Evolutionary conservation across 1,284 basidiomycete species (phyloP).

Genomic region (Erythrobasidium hasegawianum): DNA sequence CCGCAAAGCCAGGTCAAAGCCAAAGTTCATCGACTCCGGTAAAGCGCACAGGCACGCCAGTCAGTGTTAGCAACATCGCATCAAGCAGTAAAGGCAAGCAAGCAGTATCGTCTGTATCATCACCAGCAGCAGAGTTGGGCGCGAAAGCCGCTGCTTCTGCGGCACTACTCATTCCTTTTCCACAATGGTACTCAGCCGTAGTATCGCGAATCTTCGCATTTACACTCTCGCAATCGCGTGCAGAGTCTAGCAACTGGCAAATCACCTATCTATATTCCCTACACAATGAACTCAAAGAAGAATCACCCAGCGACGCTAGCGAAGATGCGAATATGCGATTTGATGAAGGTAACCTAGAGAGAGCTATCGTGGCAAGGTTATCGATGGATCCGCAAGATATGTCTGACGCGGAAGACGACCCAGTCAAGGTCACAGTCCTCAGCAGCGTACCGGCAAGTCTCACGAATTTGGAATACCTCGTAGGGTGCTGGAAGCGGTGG

Average conservation of each 20-base stretch:
- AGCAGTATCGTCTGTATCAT: no score
- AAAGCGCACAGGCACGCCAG: neutral
- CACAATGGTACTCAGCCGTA: conserved; percentile 40
- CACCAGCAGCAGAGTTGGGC: no score
- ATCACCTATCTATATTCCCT: conserved; percentile 80
- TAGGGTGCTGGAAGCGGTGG: conserved; percentile 83
- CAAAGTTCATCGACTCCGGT: no score
- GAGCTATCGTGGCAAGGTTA: conserved; percentile 79
- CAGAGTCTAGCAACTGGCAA: conserved; percentile 65
- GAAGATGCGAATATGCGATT: conserved; percentile 35
- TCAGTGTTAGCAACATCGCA: no score
- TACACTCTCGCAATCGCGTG: conserved; percentile 71
- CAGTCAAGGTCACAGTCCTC: conserved; percentile 71
- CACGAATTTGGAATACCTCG: conserved; percentile 85
- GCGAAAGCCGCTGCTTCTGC: no score
- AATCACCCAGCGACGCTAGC: conserved; percentile 55
- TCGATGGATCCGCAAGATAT: conserved; percentile 70
- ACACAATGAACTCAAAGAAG: conserved; percentile 65
- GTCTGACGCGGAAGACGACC: conserved; percentile 64
- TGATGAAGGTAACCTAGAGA: conserved; percentile 58
- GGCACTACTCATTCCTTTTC: no score
- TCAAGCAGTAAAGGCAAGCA: neutral
- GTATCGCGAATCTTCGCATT: conserved; percentile 52
- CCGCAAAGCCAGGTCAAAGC: neutral
- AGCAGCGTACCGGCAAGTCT: conserved; percentile 72